Percentiles rank a stretch among this genome's conserved stretches.
Conservation (phyloP, 2,329 filamentous ascomycete species). For the Penicillium sp. region DNA sequence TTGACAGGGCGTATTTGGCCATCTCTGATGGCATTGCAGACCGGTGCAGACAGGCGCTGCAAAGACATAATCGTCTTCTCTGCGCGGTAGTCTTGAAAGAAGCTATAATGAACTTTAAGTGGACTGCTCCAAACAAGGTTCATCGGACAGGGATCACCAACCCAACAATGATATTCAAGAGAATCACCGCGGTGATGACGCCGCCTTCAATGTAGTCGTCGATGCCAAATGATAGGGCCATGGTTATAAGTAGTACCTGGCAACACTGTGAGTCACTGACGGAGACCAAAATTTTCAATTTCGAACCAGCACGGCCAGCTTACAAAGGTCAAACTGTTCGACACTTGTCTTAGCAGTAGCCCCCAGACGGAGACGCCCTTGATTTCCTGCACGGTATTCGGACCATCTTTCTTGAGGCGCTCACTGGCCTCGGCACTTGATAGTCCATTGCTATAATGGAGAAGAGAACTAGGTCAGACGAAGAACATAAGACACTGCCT, state of each 20-base stretch:
- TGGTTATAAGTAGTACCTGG: constrained; percentile 68
- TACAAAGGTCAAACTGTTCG: constrained; percentile 67
- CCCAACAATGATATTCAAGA: constrained; percentile 53
- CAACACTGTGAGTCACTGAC: background rate
- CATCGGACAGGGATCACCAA: constrained; percentile 8
- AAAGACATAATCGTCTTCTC: constrained; percentile 56
- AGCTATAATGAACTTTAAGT: constrained; percentile 23
- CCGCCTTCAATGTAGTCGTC: constrained; percentile 54
- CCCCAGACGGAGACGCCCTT: constrained; percentile 67
- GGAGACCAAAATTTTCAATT: background rate
- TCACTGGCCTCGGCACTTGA: constrained; percentile 55
- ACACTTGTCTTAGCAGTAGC: constrained; percentile 70
- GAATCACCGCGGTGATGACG: constrained; percentile 54
- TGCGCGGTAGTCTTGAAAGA: constrained; percentile 55
- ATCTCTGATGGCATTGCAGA: constrained; percentile 52
- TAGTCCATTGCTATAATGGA: constrained; percentile 51
- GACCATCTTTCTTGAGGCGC: constrained; percentile 61
- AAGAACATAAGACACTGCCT: no score
- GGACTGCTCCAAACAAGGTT: no score
- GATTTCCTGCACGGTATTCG: constrained; percentile 65
- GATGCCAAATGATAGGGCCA: constrained; percentile 56
- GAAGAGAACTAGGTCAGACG: background rate
- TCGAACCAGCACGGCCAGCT: constrained; percentile 10
- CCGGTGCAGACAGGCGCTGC: constrained; percentile 50
- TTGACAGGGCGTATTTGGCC: constrained; percentile 49